phyloP scores from a whole-genome alignment of 1,284 basidiomycete species.

The Inonotus obliquus region DNA sequence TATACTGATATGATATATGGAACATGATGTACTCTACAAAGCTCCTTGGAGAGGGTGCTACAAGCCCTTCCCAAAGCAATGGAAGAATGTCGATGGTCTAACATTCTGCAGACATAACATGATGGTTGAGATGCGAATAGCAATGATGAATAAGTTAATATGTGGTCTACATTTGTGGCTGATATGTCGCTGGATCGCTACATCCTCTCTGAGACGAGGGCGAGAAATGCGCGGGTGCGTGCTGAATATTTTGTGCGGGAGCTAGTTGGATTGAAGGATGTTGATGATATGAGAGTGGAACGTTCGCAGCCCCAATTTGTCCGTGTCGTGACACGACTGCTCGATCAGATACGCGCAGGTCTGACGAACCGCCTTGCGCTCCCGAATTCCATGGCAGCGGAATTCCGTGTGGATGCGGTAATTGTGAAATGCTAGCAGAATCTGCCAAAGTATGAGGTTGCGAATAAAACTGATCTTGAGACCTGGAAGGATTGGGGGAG shows the following conservation, averaged over 20 bases:
- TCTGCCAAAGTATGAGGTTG: background rate
- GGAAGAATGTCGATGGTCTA: background rate
- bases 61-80: background rate
- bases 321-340: background rate
- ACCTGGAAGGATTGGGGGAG: constrained; percentile 24
- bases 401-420: background rate
- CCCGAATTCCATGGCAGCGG: background rate
- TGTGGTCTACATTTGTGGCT: constrained; percentile 10
- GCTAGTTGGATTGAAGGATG: background rate
- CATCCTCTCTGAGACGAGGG: background rate
- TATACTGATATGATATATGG: background rate
- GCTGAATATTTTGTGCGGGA: constrained; percentile 4
- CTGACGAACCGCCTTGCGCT: background rate
- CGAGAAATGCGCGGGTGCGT: background rate
- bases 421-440: background rate
- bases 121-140: background rate
- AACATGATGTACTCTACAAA: background rate
- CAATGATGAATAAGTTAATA: constrained; percentile 7
- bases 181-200: constrained; percentile 2
- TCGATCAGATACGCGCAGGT: background rate
- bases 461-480: constrained; percentile 12
- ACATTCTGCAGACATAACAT: background rate
- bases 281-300: background rate
- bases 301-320: background rate
- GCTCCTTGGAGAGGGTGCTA: background rate